phyloP scores from a whole-genome alignment of 352 stramenopile genomes.

The Phytophthora rubi region DNA sequence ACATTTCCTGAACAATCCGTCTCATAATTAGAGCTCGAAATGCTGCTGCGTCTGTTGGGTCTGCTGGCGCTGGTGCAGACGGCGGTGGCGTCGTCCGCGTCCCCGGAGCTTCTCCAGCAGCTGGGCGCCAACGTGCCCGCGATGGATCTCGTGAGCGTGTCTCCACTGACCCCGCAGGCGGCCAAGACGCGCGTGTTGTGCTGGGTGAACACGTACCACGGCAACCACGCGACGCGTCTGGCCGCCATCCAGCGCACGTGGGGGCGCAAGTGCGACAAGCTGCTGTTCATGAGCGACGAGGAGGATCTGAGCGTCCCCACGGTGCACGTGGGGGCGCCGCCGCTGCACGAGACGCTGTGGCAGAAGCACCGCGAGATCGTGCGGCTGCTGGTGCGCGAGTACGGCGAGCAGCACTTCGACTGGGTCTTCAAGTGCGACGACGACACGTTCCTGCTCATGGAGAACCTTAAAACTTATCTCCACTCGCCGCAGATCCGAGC shows the following conservation, averaged over 20 bases:
- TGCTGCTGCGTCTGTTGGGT: no score
- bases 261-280: slow-evolving; percentile 83
- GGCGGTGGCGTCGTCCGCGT: neutral
- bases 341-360: slow-evolving; percentile 80
- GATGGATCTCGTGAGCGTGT: slow-evolving; percentile 75
- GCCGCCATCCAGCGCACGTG: slow-evolving; percentile 78
- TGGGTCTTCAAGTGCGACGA: slow-evolving; percentile 92
- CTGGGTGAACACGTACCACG: slow-evolving; percentile 88
- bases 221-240: slow-evolving; percentile 70
- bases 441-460: slow-evolving; percentile 87
- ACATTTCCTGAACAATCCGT: neutral
- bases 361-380: slow-evolving; percentile 88
- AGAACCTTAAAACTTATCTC: slow-evolving; percentile 84
- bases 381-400: slow-evolving; percentile 72
- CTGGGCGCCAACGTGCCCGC: slow-evolving; percentile 72
- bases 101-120: slow-evolving; percentile 32
- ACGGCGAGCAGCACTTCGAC: slow-evolving; percentile 68
- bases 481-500: slow-evolving; percentile 52
- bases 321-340: slow-evolving; percentile 66
- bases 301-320: slow-evolving; percentile 71
- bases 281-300: slow-evolving; percentile 89
- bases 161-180: slow-evolving; percentile 50
- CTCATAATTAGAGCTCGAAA: no score
- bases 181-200: slow-evolving; percentile 71
- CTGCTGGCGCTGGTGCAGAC: slow-evolving; percentile 1